Evolutionary conservation across 2,329 filamentous ascomycete genomes (phyloP).

Genomic region (Fusarium hainanense): DNA sequence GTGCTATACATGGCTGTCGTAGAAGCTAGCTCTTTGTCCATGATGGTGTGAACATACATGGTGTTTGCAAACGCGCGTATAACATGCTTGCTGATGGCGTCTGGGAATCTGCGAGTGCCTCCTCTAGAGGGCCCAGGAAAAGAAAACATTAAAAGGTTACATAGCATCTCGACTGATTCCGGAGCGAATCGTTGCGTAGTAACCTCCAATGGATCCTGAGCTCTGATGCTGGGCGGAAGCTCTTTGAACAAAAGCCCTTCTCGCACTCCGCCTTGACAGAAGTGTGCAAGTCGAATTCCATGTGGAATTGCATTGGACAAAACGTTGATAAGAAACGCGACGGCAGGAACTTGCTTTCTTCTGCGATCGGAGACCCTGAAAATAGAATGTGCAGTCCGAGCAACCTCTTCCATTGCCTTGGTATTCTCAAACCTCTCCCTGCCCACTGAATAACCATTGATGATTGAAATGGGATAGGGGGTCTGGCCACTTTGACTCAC

Average conservation of each 20-base stretch:
- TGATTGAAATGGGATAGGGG: conserved; percentile 24
- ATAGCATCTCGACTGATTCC: conserved; percentile 14
- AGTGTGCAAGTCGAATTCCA: conserved; percentile 21
- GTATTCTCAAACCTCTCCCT: conserved; percentile 27
- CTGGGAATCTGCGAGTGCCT: conserved; percentile 12
- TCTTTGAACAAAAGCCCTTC: conserved; percentile 24
- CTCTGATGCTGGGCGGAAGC: conserved; percentile 15
- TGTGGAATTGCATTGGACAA: conserved; percentile 22
- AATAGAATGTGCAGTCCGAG: conserved; percentile 23
- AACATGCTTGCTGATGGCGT: conserved; percentile 13
- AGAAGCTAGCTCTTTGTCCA: conserved; percentile 29
- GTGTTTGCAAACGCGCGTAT: conserved; percentile 18
- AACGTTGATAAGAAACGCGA: conserved; percentile 22
- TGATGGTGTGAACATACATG: conserved; percentile 21
- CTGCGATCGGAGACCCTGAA: conserved; percentile 26
- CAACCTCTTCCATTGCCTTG: conserved; percentile 27
- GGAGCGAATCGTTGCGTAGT: conserved; percentile 21
- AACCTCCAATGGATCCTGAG: conserved; percentile 24
- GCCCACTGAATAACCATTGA: conserved; percentile 20
- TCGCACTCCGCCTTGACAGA: conserved; percentile 27
- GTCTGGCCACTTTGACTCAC: conserved; percentile 14
- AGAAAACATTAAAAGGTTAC: conserved; percentile 2
- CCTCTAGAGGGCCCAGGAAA: conserved; percentile 12
- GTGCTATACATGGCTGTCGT: conserved; percentile 27
- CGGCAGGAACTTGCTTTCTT: conserved; percentile 24